Base-by-base conservation (phyloP, 768 basidiomycete genomes). In the Tephrocybe sp. region DNA sequence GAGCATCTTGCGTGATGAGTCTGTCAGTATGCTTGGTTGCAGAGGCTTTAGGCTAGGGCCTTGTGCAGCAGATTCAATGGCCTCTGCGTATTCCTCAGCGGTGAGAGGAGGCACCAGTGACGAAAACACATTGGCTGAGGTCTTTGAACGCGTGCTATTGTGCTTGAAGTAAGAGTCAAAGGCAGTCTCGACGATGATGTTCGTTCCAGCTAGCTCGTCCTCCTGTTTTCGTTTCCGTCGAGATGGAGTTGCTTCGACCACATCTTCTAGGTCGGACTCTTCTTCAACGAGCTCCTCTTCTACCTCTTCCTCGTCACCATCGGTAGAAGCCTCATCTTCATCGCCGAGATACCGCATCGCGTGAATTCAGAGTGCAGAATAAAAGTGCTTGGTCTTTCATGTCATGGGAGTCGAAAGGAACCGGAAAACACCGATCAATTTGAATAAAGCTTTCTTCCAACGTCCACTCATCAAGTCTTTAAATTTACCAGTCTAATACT, bases 141-240 rank as follows among this genome's bases (percentile, higher is more conserved):
- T 95, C 53, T 81, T 80, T 1, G 83, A 69, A 13, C 86, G 78
- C 19, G 82, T 73, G 8, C 83, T 72, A 24, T 78, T 71, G 32
- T 83, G 77, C 5, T 73, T 75, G 64, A 98, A 90, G 71, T 96
- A 98, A 18, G 86, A 83, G 69, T 98, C 94, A 47, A 94, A 92
- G 6, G 84, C 72, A 5, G 89, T 83, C 21, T 80, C 76, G 4
- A 82, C 77, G 40, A 89, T 77, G 46, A 76, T 65, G 25, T 64
- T 58, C 16, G 50, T 18, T 11, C n/a, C 36, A 44, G 56, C 57
- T 18, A 62, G 56, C 16, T 41, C 44, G 37, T 62, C 47, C 11
- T 48, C 47, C n/a, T 47, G 32, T 45, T 51, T 47, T 32, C 51
- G 51, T 39, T 54, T 57, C 44, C 46, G 43, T 37, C 19, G 48